Evolutionary conservation across 306 rosid species (phyloP).

Genomic region (Vigna reflexopilosa): DNA sequence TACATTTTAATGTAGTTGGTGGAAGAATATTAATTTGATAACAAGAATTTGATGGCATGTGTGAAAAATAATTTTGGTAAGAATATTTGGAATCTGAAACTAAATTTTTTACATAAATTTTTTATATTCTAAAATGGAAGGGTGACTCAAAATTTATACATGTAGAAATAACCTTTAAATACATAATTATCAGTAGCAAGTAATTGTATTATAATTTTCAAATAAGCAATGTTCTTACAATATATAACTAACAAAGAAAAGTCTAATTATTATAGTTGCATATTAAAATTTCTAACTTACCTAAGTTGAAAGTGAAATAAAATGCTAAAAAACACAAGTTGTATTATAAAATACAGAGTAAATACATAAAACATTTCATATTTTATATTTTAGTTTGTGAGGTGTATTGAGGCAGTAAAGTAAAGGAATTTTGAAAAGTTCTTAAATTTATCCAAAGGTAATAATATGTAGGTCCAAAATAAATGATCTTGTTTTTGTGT

Average conservation of each 20-base stretch:
- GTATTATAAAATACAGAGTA: background rate
- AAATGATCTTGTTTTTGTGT: slow-evolving; percentile 33
- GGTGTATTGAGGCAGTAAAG: background rate
- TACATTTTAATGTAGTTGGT: too few species aligned
- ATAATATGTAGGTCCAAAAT: slow-evolving; percentile 41
- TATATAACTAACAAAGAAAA: background rate
- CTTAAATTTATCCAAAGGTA: background rate
- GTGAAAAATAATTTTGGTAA: too few species aligned
- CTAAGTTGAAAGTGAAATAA: background rate
- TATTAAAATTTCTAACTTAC: background rate
- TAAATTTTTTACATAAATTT: too few species aligned
- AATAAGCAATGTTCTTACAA: background rate
- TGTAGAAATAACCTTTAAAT: too few species aligned
- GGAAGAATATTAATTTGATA: too few species aligned
- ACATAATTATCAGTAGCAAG: too few species aligned
- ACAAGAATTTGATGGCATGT: too few species aligned
- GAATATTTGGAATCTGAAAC: too few species aligned
- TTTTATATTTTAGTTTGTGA: background rate
- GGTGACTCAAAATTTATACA: too few species aligned
- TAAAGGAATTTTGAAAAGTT: background rate
- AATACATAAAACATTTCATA: background rate
- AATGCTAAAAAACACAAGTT: background rate
- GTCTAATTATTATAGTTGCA: background rate
- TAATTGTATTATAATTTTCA: too few species aligned
- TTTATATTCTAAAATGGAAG: too few species aligned